phyloP scores from a whole-genome alignment of 352 stramenopile species.

The Pythium pyrilobum region DNA sequence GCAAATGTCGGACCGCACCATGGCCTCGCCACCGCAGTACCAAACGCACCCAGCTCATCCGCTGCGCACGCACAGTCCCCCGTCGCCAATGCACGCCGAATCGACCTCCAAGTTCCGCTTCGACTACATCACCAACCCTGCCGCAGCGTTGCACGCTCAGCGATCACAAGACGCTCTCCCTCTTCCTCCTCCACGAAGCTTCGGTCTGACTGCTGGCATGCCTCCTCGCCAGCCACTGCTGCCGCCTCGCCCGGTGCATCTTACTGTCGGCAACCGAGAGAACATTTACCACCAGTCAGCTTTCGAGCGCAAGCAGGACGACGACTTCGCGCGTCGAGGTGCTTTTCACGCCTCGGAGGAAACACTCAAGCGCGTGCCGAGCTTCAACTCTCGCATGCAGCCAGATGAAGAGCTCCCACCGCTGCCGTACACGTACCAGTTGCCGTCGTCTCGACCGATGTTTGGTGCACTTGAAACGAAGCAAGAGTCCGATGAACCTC shows the following conservation, averaged over 20 bases:
- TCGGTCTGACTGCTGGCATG: slow-evolving; percentile 11
- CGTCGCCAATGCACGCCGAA: slow-evolving; percentile 24
- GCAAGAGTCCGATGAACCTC: slow-evolving; percentile 7
- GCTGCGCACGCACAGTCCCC: slow-evolving; percentile 14
- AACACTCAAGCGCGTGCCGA: slow-evolving; percentile 15
- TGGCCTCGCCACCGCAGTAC: slow-evolving; percentile 16
- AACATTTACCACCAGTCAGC: slow-evolving; percentile 7
- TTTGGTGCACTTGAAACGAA: slow-evolving; percentile 12
- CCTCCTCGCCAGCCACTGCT: slow-evolving; percentile 4
- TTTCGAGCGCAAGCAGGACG: neutral
- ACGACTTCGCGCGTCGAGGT: neutral
- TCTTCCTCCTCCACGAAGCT: slow-evolving; percentile 11
- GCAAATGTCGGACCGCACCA: neutral
- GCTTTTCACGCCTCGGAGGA: neutral
- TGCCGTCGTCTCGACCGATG: neutral
- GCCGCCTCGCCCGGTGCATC: neutral
- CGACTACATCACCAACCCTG: slow-evolving; percentile 50
- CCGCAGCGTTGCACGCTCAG: slow-evolving; percentile 6
- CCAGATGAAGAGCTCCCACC: slow-evolving; percentile 13
- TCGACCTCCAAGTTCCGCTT: slow-evolving; percentile 43
- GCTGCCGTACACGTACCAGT: slow-evolving; percentile 12
- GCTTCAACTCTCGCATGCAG: slow-evolving; percentile 4
- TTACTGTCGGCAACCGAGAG: slow-evolving; percentile 3
- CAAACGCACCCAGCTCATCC: slow-evolving; percentile 7
- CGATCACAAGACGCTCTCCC: slow-evolving; percentile 3